A percentile compares a stretch with the other conserved stretches of the same genome.
phyloP scores from a whole-genome alignment of 495 filamentous ascomycete species.

The Aspergillus saccharolyticus region DNA sequence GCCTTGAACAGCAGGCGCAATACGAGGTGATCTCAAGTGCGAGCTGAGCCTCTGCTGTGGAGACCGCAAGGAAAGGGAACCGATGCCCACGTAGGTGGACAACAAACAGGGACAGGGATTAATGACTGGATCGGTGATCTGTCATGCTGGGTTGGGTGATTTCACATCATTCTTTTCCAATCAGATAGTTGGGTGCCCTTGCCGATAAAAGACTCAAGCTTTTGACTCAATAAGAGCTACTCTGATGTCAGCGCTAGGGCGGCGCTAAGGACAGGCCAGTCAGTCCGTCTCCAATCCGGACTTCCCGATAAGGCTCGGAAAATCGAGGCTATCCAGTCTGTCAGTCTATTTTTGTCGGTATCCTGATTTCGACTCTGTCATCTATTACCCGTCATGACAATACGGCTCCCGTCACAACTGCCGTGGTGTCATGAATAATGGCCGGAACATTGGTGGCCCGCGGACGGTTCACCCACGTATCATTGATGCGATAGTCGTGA shows the following conservation, averaged over 20 bases:
- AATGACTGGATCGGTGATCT: not conserved
- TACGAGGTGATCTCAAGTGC: not conserved
- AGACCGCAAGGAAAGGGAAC: not conserved
- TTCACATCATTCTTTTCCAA: not conserved
- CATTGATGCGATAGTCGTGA: too few relatives aligned
- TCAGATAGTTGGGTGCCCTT: not conserved
- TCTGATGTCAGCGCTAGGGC: not conserved
- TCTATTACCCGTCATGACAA: not conserved
- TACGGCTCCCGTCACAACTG: too few relatives aligned
- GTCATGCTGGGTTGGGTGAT: not conserved
- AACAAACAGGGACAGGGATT: not conserved
- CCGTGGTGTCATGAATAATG: too few relatives aligned
- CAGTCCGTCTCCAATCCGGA: not conserved
- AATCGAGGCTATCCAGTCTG: not conserved
- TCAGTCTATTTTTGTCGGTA: not conserved
- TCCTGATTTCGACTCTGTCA: not conserved
- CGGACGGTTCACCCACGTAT: too few relatives aligned
- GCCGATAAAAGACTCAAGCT: conserved; percentile 1
- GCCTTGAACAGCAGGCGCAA: not conserved
- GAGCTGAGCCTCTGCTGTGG: not conserved
- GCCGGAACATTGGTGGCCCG: too few relatives aligned
- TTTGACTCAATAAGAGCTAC: not conserved
- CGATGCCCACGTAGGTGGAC: not conserved
- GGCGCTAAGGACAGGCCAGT: not conserved
- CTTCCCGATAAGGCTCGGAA: not conserved